Base-by-base conservation (phyloP, 225 moss, liverwort and hornwort genomes). In the Antitrichia curtipendula region DNA sequence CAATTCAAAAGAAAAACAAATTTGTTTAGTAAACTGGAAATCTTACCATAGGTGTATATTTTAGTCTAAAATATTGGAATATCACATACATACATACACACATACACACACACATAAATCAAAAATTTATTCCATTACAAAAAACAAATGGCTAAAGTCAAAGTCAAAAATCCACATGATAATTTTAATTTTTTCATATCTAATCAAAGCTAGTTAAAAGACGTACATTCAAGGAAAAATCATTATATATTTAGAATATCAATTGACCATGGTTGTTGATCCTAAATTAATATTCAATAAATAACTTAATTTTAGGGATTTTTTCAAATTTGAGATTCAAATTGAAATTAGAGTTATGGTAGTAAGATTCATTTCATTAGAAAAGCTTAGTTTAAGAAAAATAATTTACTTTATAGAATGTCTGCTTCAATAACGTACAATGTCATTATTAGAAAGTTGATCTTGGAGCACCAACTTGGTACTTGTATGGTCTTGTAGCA, bases 91-190 rank as follows among this genome's bases (percentile, higher is more conserved):
- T n/a, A n/a, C n/a, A n/a, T n/a, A n/a, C n/a, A n/a, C n/a, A n/a
- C n/a, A n/a, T n/a, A n/a, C n/a, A n/a, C n/a, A n/a, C n/a, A n/a
- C n/a, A n/a, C n/a, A n/a, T n/a, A n/a, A 34, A 34, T 2, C 2
- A 1, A 12, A 59, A 60, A 7, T 60, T 60, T 14, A 62, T 62
- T 62, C 32, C 32, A 62, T 63, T 17, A 17, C 34, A 34, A 18
- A 17, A 6, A 36, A 6, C 20, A 65, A 65, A 65, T n/a, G 20
- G 11, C 7, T 12, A 12, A 22, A 38, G n/a, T 12, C 1, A 7
- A 22, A 1, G 38, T 0, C 7, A 20, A n/a, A 66, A 12, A 6
- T 3, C 7, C 0, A 12, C 21, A n/a, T n/a, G 2, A n/a, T 66
- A 7, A 66, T n/a, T 66, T n/a, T n/a, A n/a, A 66, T 21, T 66